Evolutionary conservation across 1,139 yeast genomes (phyloP).

Genomic region (Kodamaea plutei): DNA sequence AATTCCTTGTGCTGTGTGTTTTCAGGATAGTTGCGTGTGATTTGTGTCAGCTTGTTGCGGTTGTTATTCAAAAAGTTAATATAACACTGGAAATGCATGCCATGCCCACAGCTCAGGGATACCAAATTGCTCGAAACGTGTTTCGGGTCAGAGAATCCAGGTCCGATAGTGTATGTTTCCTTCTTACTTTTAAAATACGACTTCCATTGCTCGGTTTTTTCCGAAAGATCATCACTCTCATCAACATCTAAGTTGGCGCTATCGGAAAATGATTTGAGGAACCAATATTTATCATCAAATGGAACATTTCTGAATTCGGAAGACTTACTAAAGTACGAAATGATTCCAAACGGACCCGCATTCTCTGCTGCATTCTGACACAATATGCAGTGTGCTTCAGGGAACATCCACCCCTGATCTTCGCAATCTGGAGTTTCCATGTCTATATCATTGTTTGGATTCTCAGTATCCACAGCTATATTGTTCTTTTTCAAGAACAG

Average conservation of each 20-base stretch:
- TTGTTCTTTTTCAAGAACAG: slow-evolving; percentile 56
- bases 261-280: slow-evolving; percentile 59
- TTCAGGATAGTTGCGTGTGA: slow-evolving; percentile 80
- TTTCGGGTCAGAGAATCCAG: slow-evolving; percentile 55
- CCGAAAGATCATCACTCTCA: slow-evolving; percentile 9
- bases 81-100: slow-evolving; percentile 83
- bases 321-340: slow-evolving; percentile 55
- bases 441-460: slow-evolving; percentile 25
- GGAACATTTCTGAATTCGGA: slow-evolving; percentile 65
- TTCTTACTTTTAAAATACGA: slow-evolving; percentile 33
- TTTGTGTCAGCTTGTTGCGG: slow-evolving; percentile 58
- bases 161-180: slow-evolving; percentile 53
- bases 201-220: slow-evolving; percentile 29
- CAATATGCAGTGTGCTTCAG: slow-evolving; percentile 77
- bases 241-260: slow-evolving; percentile 47
- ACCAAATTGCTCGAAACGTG: slow-evolving; percentile 48
- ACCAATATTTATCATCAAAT: slow-evolving; percentile 61
- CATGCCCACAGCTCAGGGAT: slow-evolving; percentile 88
- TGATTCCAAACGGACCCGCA: slow-evolving; percentile 73
- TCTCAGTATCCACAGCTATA: slow-evolving; percentile 24
- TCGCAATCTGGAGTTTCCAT: slow-evolving; percentile 24
- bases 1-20: slow-evolving; percentile 68
- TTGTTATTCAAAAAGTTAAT: slow-evolving; percentile 54
- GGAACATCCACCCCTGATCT: slow-evolving; percentile 59
- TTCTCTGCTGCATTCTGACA: slow-evolving; percentile 79